Evolutionary conservation across 306 rosid species (phyloP), one percentile per base, ranked within the genome.

Genomic region (Pachyrhizus erosus): DNA sequence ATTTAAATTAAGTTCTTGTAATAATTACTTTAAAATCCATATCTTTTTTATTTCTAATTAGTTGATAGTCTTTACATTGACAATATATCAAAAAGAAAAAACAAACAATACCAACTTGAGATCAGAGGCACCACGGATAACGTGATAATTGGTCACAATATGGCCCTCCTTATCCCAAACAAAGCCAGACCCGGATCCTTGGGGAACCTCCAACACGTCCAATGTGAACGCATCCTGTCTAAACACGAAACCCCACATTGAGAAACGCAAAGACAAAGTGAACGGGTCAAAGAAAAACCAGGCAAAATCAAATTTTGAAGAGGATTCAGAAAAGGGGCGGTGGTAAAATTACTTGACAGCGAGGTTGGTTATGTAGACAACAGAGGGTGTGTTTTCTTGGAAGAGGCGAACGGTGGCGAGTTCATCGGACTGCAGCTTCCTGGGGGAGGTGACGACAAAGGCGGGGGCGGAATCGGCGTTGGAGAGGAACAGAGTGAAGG

Each of bases 91-190:
- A 33, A 34, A 24, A 9, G 0, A 23, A 58, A 34, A 7, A 15
- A 68, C 11, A 23, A 20, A 70, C 4, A 9, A 57, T 67, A 46
- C 89, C 39, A 76, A 96, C 99, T 89, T 96, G 83, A 96, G 97
- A 90, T 96, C 99, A 70, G 99, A 96, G 79, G 99, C 99, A 83
- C 99, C 99, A 27, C 99, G 93, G 75, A 96, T 96, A 70, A 96
- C 99, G 17, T 93, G 99, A 77, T 92, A 96, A 87, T 96, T 96
- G 78, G 99, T 96, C 80, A 96, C 99, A 85, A 96, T 7, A 81
- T 96, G 86, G 67, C 99, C 99, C 0, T 87, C 49, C 79, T 70
- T 92, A 78, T 96, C 99, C 99, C 99, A 96, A 65, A 96, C 97
- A 71, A 93, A 93, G 65, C 99, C 99, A 0, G 99, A 96, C 7